Evolutionary conservation across 2,329 filamentous ascomycete species (phyloP).

Genomic region (Ophiobolus disseminans): DNA sequence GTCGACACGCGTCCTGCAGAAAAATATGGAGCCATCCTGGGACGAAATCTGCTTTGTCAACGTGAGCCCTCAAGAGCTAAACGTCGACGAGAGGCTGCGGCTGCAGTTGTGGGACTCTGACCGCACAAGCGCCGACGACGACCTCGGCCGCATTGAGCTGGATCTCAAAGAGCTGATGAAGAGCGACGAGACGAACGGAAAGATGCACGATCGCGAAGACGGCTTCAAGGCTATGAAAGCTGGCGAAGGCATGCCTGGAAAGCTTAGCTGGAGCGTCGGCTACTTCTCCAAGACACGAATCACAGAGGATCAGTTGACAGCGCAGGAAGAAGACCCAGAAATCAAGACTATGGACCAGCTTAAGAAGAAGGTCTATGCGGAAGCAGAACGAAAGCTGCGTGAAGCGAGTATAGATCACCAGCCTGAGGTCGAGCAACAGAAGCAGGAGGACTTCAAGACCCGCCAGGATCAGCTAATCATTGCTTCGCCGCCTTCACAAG

Average conservation of each 20-base stretch:
- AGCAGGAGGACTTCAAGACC: conserved; percentile 68
- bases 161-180: conserved; percentile 71
- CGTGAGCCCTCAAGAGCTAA: conserved; percentile 73
- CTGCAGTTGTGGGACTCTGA: conserved; percentile 80
- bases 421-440: conserved; percentile 71
- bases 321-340: conserved; percentile 66
- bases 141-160: conserved; percentile 75
- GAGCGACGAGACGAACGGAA: conserved; percentile 64
- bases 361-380: conserved; percentile 61
- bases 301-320: conserved; percentile 65
- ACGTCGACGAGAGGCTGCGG: conserved; percentile 72
- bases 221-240: conserved; percentile 70
- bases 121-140: conserved; percentile 74
- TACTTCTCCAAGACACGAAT: conserved; percentile 74
- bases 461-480: conserved; percentile 69
- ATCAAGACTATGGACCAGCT: conserved; percentile 66
- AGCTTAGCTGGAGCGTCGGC: conserved; percentile 72
- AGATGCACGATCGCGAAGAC: conserved; percentile 69
- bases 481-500: conserved; percentile 68
- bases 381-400: conserved; percentile 68
- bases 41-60: conserved; percentile 73
- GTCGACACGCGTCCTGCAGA: conserved; percentile 69
- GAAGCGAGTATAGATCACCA: conserved; percentile 68
- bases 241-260: conserved; percentile 72
- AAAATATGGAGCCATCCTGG: conserved; percentile 73